Evolutionary conservation across 2,329 filamentous ascomycete genomes (phyloP), one percentile per base, ranked within the genome.

Genomic region (Tolypocladium tundrense): DNA sequence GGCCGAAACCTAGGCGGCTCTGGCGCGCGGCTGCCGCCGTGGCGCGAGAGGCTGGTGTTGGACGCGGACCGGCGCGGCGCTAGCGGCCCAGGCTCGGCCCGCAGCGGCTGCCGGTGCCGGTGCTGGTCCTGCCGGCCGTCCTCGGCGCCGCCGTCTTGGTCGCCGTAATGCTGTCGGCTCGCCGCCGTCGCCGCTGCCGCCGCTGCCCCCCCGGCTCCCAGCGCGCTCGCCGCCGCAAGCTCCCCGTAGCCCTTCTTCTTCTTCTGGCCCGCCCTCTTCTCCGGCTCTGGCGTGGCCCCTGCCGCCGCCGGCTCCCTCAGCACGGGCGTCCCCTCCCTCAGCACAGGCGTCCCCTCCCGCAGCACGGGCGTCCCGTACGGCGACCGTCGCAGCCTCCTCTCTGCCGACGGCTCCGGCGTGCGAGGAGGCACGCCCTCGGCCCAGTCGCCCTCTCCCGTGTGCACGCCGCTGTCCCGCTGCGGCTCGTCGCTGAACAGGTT

Each of bases 1-100:
- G 88, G 82, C 69, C 86, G 80, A 59, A 80, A 78, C 63, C 71
- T 72, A 41, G 77, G 72, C 61, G 79, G 78, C 68, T 83, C 81
- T 4, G 81, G 81, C 53, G 81, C 82, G 58, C 76, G 73, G 59
- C 76, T 69, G 57, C 80, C 75, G 21, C 21, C 21, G 56, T 78
- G 73, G 57, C 79, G 75, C 57, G 76, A 69, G 60, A 82, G 72
- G 69, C 80, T 78, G 57, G 77, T 80, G 69, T 82, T 84, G 65
- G 82, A 84, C 61, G 74, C 67, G 50, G 78, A 74, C 53, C 79
- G 76, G 51, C 76, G 73, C 40, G 67, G 66, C 42, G 63, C 62
- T 11, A 16, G 37, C 13, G 40, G 40, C 40, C 51, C 40, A 56
- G 65, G 58, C 42, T 67, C 66, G 42, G 67, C 62, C 52, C 61